These are phyloP conservation scores for Globisporangium spinosum DNA, from an alignment of 352 stramenopile species.

Conservation along the genomic window DNA sequence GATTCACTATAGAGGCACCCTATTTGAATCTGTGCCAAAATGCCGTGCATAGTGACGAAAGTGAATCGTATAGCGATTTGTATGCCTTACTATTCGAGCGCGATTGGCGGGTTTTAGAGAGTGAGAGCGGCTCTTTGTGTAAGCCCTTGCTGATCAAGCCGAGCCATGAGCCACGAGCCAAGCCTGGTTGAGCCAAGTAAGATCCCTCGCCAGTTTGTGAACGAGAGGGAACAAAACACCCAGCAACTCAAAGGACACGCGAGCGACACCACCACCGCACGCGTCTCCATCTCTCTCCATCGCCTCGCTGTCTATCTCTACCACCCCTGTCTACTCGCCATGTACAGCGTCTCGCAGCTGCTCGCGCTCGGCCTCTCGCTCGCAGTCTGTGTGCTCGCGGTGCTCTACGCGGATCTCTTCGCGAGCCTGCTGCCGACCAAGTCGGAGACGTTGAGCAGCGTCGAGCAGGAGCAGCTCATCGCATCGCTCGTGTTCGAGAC, in stretches of 20 bases:
- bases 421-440: conserved; percentile 38
- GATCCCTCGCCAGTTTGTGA: neutral
- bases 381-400: conserved; percentile 40
- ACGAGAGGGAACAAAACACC: conserved; percentile 6
- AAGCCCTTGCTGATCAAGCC: too few relatives aligned
- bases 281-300: neutral
- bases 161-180: too few relatives aligned
- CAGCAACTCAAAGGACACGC: conserved; percentile 6
- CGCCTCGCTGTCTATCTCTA: neutral
- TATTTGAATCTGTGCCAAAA: too few relatives aligned
- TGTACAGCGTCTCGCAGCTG: conserved; percentile 66
- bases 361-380: conserved; percentile 52
- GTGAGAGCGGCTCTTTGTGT: too few relatives aligned
- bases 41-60: too few relatives aligned
- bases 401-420: conserved; percentile 63
- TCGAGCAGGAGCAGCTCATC: conserved; percentile 66
- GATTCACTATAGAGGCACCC: too few relatives aligned
- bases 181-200: too few relatives aligned
- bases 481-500: conserved; percentile 63
- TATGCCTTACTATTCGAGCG: too few relatives aligned
- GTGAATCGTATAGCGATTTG: too few relatives aligned
- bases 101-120: too few relatives aligned
- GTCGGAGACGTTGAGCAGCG: conserved; percentile 29
- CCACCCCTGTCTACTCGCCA: conserved; percentile 6
- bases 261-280: neutral